Percentiles rank a stretch among this genome's conserved stretches.
Conservation (phyloP, 352 stramenopile species). For the Phytophthora cactorum region DNA sequence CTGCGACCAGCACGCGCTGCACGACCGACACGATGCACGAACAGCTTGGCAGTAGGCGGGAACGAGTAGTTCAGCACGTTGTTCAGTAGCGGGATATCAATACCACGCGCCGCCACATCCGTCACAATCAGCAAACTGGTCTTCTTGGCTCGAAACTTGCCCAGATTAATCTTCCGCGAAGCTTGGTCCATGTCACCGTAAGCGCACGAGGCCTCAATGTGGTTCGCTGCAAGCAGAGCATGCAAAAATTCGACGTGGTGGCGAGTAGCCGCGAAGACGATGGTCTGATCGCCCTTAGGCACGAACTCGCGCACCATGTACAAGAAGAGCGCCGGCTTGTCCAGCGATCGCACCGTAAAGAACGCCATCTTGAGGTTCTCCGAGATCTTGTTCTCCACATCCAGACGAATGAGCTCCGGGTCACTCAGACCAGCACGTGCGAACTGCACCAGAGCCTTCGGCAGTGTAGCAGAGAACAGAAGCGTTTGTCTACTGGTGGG, state of each 20-base stretch:
- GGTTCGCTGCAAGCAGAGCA: constrained; percentile 86
- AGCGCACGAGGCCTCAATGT: constrained; percentile 88
- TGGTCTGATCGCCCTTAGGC: constrained; percentile 92
- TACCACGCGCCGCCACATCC: constrained; percentile 94
- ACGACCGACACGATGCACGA: constrained; percentile 96
- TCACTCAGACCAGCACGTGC: constrained; percentile 97
- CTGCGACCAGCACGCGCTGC: constrained; percentile 95
- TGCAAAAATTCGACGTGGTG: constrained; percentile 99
- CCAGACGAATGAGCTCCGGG: constrained; percentile 97
- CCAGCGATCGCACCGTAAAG: constrained; percentile 94
- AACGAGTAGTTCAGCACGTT: constrained; percentile 98
- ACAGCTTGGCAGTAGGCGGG: constrained; percentile 93
- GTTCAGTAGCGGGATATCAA: constrained; percentile 97
- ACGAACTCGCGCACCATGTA: constrained; percentile 97
- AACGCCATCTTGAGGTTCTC: constrained; percentile 98
- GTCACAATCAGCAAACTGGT: constrained; percentile 94
- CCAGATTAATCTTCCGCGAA: constrained; percentile 91
- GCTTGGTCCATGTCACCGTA: constrained; percentile 96
- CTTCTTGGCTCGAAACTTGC: constrained; percentile 91
- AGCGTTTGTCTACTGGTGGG: constrained; percentile 88
- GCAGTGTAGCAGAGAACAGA: constrained; percentile 97
- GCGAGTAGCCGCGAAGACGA: constrained; percentile 98
- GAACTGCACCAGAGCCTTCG: constrained; percentile 98
- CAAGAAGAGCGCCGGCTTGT: constrained; percentile 96
- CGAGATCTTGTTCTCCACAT: constrained; percentile 98